Base-by-base conservation (phyloP, 2,329 filamentous ascomycete species). In the Exophiala lecanii-corni region DNA sequence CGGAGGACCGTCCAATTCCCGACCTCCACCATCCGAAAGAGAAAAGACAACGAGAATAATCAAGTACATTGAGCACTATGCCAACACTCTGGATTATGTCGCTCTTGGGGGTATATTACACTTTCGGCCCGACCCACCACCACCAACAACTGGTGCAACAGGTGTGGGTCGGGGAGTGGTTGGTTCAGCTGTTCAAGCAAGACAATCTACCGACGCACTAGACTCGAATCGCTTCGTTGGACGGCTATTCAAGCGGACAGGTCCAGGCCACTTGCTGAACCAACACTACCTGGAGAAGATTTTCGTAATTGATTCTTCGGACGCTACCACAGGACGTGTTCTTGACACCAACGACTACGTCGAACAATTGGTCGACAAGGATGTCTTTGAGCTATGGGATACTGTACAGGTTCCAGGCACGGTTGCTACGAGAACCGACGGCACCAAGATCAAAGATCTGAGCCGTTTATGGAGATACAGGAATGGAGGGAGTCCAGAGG, bases 1-100 rank as follows among this genome's bases (percentile, higher is more conserved):
- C 46, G 9, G 30, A 35, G 16, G 4, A 39, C 20, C 23, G 40
- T 23, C 34, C 13, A 13, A 43, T 36, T 34, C 36, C 13, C 31
- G 16, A 6, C 19, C 13, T 9, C 26, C 19, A 15, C 21, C 18
- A 31, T 35, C 15, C 6, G 18, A 17, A 28, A 16, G 39, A 43
- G 36, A 49, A 41, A 36, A 18, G n/a, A 4, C 68, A 71, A 48
- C 65, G 69, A 30, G 52, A 30, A 75, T 76, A 2, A 81, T 91
- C 39, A 72, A 75, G 4, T 74, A 89, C 52, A 82, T 92, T 28
- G 86, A 92, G 63, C 86, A 92, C 62, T 92, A 89, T 57, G 82
- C 81, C 2, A 84, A 89, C 58, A 75, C 74, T 6, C 75, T 72
- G 12, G 86, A 92, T 55, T 85, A 87, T 53, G 84, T 91, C 2